phyloP scores from a whole-genome alignment of 2,329 filamentous ascomycete genomes.

The Elsinoe batatas region DNA sequence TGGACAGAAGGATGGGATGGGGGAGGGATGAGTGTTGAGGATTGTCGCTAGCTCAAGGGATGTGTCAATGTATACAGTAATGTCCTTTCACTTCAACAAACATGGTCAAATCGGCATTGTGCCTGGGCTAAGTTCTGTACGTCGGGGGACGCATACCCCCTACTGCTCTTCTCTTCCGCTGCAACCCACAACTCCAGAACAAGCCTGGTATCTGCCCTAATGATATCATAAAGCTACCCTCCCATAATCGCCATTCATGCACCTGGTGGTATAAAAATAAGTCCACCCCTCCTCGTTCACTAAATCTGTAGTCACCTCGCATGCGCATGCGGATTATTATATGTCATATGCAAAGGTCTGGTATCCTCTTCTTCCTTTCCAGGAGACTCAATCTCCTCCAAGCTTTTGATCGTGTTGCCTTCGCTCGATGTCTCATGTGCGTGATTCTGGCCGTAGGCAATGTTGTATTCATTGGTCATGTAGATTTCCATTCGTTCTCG shows the following conservation, averaged over 20 bases:
- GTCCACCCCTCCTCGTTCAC: neutral
- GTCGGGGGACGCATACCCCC: neutral
- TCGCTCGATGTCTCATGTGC: conserved; percentile 1
- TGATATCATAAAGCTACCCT: neutral
- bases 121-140: neutral
- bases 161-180: neutral
- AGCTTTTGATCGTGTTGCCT: conserved; percentile 2
- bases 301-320: conserved; percentile 2
- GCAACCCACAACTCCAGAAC: neutral
- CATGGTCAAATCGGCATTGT: neutral
- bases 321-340: conserved; percentile 1
- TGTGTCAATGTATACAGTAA: too few relatives aligned
- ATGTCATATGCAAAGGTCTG: conserved; percentile 6
- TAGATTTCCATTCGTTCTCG: conserved; percentile 7
- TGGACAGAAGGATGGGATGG: neutral
- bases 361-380: conserved; percentile 6
- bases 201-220: neutral
- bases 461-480: conserved; percentile 10
- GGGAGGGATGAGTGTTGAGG: neutral
- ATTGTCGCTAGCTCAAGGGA: neutral
- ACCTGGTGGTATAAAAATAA: neutral
- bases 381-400: neutral
- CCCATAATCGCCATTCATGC: neutral
- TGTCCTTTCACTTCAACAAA: neutral
- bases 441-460: conserved; percentile 1